These are phyloP conservation scores for Amanita pallidorosea DNA, from an alignment of 768 basidiomycete genomes.

Conservation along the genomic window DNA sequence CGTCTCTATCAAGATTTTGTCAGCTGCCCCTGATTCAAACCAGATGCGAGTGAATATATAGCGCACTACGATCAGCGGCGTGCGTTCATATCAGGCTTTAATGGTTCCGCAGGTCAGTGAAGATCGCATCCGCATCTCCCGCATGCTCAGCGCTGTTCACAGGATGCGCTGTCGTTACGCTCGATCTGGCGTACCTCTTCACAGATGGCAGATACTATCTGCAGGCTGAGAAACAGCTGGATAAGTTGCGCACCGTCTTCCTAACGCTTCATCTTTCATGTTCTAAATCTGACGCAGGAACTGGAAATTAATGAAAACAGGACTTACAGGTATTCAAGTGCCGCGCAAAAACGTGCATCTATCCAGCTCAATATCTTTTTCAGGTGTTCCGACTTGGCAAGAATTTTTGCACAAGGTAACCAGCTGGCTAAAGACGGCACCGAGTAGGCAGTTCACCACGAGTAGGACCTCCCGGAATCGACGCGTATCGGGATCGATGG, in stretches of 20 bases:
- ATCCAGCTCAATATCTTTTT: background rate
- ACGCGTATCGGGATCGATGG: slow-evolving; percentile 79
- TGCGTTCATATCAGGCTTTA: slow-evolving; percentile 88
- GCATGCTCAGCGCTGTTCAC: background rate
- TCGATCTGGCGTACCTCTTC: slow-evolving; percentile 61
- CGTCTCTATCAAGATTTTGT: slow-evolving; percentile 17
- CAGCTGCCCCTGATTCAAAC: background rate
- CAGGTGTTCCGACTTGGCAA: slow-evolving; percentile 87
- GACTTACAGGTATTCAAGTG: slow-evolving; percentile 50
- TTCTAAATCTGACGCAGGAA: slow-evolving; percentile 36
- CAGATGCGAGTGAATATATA: slow-evolving; percentile 85
- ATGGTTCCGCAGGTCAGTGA: slow-evolving; percentile 75
- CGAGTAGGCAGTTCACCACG: background rate
- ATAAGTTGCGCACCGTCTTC: slow-evolving; percentile 38
- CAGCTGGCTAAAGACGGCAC: background rate
- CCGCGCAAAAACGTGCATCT: background rate
- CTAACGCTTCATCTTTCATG: background rate
- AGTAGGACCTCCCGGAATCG: slow-evolving; percentile 48
- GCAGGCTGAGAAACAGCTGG: slow-evolving; percentile 86
- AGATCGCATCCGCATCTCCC: background rate
- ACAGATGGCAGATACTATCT: slow-evolving; percentile 95
- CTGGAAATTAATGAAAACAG: slow-evolving; percentile 92
- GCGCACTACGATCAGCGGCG: slow-evolving; percentile 78
- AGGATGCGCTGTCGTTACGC: slow-evolving; percentile 14
- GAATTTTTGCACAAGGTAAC: slow-evolving; percentile 68